Evolutionary conservation across 2,329 filamentous ascomycete genomes (phyloP).

Genomic region (Fulvia fulva): DNA sequence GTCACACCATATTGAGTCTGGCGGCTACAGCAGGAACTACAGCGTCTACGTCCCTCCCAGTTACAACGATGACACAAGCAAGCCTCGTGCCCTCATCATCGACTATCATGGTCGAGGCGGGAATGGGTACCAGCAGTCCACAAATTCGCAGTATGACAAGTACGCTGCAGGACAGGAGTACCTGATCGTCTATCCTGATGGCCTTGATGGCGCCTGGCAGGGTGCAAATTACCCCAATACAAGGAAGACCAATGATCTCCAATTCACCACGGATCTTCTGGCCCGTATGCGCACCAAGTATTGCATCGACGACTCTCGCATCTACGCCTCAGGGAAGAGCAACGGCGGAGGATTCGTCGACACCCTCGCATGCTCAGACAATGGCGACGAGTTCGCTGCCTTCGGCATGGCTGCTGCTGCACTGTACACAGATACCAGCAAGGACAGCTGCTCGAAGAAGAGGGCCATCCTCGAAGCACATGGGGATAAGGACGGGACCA

Average conservation of each 20-base stretch:
- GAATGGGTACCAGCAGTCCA: conserved; percentile 37
- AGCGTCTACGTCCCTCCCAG: conserved; percentile 23
- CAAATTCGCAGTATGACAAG: conserved; percentile 46
- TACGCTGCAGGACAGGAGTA: conserved; percentile 42
- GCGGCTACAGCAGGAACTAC: conserved; percentile 22
- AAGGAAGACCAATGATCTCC: conserved; percentile 39
- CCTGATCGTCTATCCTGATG: conserved; percentile 47
- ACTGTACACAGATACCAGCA: conserved; percentile 37
- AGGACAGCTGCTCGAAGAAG: conserved; percentile 26
- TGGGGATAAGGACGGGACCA: conserved; percentile 40
- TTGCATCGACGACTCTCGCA: conserved; percentile 44
- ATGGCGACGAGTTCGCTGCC: conserved; percentile 45
- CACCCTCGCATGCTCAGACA: conserved; percentile 44
- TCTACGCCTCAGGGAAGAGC: conserved; percentile 51
- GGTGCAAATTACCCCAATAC: conserved; percentile 38
- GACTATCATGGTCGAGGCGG: conserved; percentile 46
- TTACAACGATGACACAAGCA: conserved; percentile 21
- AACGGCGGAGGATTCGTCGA: conserved; percentile 51
- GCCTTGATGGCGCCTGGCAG: conserved; percentile 38
- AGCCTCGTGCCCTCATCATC: conserved; percentile 38
- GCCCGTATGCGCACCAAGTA: conserved; percentile 38
- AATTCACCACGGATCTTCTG: conserved; percentile 44
- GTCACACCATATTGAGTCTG: conserved; percentile 18
- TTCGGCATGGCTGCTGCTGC: conserved; percentile 49
- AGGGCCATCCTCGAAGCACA: conserved; percentile 45